Base-by-base conservation (phyloP, 1,284 basidiomycete genomes). In the Leccinum huronense region DNA sequence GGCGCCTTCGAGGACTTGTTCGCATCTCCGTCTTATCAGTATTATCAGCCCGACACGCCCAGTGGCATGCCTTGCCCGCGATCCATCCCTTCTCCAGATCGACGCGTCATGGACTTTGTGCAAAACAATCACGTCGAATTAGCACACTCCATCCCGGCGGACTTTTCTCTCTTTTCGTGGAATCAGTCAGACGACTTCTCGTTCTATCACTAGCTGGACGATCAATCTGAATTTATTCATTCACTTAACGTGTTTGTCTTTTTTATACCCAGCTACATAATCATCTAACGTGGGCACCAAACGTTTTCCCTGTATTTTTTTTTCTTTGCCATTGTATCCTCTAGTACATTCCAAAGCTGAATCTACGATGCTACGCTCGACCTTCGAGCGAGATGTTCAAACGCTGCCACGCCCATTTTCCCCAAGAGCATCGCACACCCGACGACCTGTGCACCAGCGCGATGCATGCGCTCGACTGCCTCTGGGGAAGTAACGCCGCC, bases 401-500 rank as follows among this genome's bases (percentile, higher is more conserved):
- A 93, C 7, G 86, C 86, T 45, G 73, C 74, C 2, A 89, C 80
- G 1, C 91, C 91, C 63, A 87, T 77, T 62, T 80, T 80, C 2
- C 91, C 91, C 48, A 93, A 79, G 31, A 89, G 74, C 5, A 90
- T 93, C 19, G 92, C 91, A 72, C 87, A 87, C 7, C 84, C 92
- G 13, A 94, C 87, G 1, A 86, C 83, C 48, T 77, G 75, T 10
- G 91, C 92, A 4, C 92, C 92, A 10, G 86, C 91, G 45, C 79
- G 78, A 19, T 78, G 76, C 90, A 93, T 93, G 62, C 92, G 81
- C 58, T 76, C 72, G 5, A 80, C 84, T 1, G 84, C 87, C 16
- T 79, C 85, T 9, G 79, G 75, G 34, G 81, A 83, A 1, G 84
- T 86, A n/a, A 93, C 90, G 5, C 92, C 92, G 0, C 92, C 92